Base-by-base conservation (phyloP, 2,329 filamentous ascomycete genomes). In the Penicillium oxalicum region DNA sequence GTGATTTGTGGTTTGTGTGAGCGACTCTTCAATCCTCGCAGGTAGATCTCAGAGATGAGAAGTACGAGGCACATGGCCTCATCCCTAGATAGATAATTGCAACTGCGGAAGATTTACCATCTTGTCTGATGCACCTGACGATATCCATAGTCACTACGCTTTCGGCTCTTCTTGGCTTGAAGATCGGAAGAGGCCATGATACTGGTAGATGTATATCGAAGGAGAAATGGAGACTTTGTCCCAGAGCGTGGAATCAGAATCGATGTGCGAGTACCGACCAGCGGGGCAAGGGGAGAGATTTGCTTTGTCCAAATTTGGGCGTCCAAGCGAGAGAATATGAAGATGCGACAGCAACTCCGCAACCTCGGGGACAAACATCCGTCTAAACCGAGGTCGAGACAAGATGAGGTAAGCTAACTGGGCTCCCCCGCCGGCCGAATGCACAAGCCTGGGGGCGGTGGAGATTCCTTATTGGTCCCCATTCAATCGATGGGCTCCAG, bases 91-190 rank as follows among this genome's bases (percentile, higher is more conserved):
- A 18, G 2, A 18, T 18, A 18, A 18, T 18, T 2, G 18, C 18
- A 18, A 18, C 18, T 18, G 18, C 18, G 18, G 18, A 2, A 18
- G 18, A 18, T 18, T 49, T 58, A 90, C 90, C 91, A 95, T 81
- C 91, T 74, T 51, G 90, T 94, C 48, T 89, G 78, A 66, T 95
- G 95, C 56, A 93, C 87, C 27, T 91, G 77, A 37, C 83, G 74
- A 66, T 84, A 95, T 41, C 77, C 76, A 69, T 95, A 96, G 69
- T 95, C 88, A 35, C 73, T 72, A 52, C 88, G 64, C 37, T 55
- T 79, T 40, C 71, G 78, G 41, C 86, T 80, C 52, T 72, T 72
- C 69, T 87, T 91, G 42, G 82, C 72, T 32, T 68, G 55, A 42
- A 60, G 59, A 27, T 69, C 62, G 48, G 63, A 49, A 7, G 61